Base-by-base conservation (phyloP, 106 monocot genomes). In the Allium fistulosum region DNA sequence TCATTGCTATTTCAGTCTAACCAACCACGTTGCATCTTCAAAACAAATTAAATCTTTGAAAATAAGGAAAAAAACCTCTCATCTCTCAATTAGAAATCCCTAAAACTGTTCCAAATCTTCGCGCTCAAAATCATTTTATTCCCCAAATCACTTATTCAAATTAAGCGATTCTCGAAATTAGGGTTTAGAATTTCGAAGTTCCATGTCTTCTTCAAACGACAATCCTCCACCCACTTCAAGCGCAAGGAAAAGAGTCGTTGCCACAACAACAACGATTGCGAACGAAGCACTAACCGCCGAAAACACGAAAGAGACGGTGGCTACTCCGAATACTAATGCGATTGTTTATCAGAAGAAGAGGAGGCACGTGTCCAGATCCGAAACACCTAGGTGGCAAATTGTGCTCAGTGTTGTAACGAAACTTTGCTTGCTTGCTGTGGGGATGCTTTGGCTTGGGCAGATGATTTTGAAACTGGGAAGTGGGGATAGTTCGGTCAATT, bases 341-440 rank as follows among this genome's bases (percentile, higher is more conserved):
- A 57, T 67, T 11, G 22, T 52, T 26, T 66, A 66, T 51, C 66
- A 51, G 1, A 18, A 52, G 51, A 18, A 64, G n/a, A 85, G 70
- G 78, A 91, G 77, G 57, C 48, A 69, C 11, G 13, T 26, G 3
- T 59, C 77, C 6, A 96, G 72, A 53, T 69, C 72, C 2, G 78
- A 75, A 62, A 92, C 69, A 37, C 62, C 84, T 17, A 79, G 26
- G 28, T 92, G 88, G 88, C 73, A 79, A 51, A 97, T 83, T 49
- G 66, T 73, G 52, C 65, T 89, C 45, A 92, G 80, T 62, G 17
- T 85, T 47, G 22, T 85, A 27, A 68, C 76, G 7, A 97, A 92
- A 75, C 77, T 81, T 15, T 68, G 69, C 26, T 26, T 89, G 9
- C 84, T 97, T 64, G 53, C 86, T 62, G 75, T 75, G 13, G 85